Evolutionary conservation across 371 early-diverging fungal species (phyloP).

Genomic region (Mortierella sp.): DNA sequence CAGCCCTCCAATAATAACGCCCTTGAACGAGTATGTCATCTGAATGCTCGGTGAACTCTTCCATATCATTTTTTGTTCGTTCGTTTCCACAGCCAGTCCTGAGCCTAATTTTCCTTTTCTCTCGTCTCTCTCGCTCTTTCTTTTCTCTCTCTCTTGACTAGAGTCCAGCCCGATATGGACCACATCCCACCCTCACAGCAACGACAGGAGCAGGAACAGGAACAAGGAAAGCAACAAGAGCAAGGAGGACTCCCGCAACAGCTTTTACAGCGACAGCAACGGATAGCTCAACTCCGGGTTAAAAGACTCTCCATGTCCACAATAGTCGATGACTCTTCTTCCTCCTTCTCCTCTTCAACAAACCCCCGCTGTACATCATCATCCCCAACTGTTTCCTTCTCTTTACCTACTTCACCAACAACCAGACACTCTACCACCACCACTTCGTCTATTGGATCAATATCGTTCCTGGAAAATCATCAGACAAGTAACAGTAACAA

Average conservation of each 20-base stretch:
- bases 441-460: background rate
- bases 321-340: background rate
- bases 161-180: background rate
- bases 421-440: background rate
- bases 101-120: too few species aligned
- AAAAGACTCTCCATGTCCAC: conserved; percentile 7
- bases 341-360: background rate
- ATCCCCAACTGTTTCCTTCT: background rate
- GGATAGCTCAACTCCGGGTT: conserved; percentile 1
- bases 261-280: background rate
- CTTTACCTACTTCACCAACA: background rate
- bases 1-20: background rate
- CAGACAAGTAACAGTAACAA: background rate
- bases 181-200: background rate
- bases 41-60: background rate
- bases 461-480: background rate
- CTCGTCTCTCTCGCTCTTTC: background rate
- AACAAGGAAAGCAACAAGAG: background rate
- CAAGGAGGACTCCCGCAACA: background rate
- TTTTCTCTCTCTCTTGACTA: background rate
- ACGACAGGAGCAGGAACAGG: background rate
- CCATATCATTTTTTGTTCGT: background rate
- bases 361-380: too few species aligned
- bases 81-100: background rate
- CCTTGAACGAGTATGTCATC: background rate